Conservation (phyloP, 352 stramenopile genomes). For the Globisporangium rhizosaccharum region DNA sequence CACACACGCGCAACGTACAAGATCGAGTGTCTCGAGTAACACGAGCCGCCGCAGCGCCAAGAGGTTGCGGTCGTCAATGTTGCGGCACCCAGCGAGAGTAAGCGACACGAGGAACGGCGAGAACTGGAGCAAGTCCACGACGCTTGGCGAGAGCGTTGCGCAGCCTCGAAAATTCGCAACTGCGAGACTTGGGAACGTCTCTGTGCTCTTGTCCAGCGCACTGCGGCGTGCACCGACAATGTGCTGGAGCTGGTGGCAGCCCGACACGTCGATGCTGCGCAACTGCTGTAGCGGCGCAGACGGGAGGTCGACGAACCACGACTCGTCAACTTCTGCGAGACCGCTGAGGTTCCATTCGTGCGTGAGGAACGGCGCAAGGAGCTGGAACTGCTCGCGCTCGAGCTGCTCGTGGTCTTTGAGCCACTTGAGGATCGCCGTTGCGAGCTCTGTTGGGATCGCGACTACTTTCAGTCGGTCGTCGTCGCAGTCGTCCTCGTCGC, state of each 20-base stretch:
- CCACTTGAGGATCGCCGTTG: constrained; percentile 39
- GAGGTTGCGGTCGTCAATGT: constrained; percentile 53
- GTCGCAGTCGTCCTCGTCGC: neutral
- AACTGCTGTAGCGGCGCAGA: constrained; percentile 37
- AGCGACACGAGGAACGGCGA: constrained; percentile 51
- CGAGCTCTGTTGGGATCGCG: constrained; percentile 37
- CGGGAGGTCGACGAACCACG: constrained; percentile 63
- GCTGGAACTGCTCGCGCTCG: constrained; percentile 49
- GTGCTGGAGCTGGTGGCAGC: constrained; percentile 45
- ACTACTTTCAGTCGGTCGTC: constrained; percentile 3
- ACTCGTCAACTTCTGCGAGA: constrained; percentile 43
- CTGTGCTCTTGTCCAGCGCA: constrained; percentile 21
- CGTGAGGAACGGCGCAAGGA: constrained; percentile 40
- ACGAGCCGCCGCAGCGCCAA: constrained; percentile 30
- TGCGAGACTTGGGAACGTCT: constrained; percentile 49
- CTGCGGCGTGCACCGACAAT: constrained; percentile 34
- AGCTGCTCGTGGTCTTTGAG: constrained; percentile 50
- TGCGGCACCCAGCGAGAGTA: constrained; percentile 52
- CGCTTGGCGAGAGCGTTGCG: constrained; percentile 28
- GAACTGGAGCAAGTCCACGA: constrained; percentile 48
- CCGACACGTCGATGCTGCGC: constrained; percentile 49
- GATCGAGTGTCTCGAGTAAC: constrained; percentile 37
- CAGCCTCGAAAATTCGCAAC: constrained; percentile 53
- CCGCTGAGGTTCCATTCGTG: constrained; percentile 54
- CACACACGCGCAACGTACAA: constrained; percentile 31